Evolutionary conservation across 345 rosid genomes (phyloP), one percentile per base, ranked within the genome.

Genomic region (Aquilaria yunnanensis): DNA sequence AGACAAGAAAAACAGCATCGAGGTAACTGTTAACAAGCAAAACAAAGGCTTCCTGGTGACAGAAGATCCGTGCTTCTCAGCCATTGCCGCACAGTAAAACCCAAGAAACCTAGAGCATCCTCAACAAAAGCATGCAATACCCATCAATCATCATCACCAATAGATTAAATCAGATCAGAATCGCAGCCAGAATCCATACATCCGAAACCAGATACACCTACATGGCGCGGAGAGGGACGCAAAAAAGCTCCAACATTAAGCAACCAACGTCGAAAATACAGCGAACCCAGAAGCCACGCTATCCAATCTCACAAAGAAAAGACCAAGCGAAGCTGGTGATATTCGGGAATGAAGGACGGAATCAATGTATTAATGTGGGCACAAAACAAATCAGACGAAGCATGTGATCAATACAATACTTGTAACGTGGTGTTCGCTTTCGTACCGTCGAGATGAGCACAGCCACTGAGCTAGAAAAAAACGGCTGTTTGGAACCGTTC

Each of bases 1-100:
- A 53, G 97, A 90, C n/a, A 83, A 50, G 3, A 79, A 16, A 70
- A 81, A 72, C 64, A 94, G 31, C 73, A 80, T 49, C 0, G 86
- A 74, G 9, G 78, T 50, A 1, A 72, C 47, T 2, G 71, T 54
- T 9, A 85, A 78, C 74, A 94, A 73, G 64, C 67, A 80, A 43
- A 86, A 63, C 56, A 86, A 64, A 5, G 77, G 78, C 59, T 74
- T 90, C 57, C 78, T 71, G 32, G 83, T 70, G 56, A 72, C 10
- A 1, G 69, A 70, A 8, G 81, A 66, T 46, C 72, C 51, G 62
- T 70, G 69, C 75, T 79, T 86, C 67, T 87, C 94, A 34, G 71
- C 79, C 97, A 87, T 87, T 47, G 69, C 74, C 50, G n/a, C 10
- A 45, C n/a, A 14, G 58, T 59, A 70, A 7, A 63, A 37, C 55